Evolutionary conservation across 2,329 filamentous ascomycete species (phyloP), one percentile per base, ranked within the genome.

Genomic region (Bipolaris victoriae): DNA sequence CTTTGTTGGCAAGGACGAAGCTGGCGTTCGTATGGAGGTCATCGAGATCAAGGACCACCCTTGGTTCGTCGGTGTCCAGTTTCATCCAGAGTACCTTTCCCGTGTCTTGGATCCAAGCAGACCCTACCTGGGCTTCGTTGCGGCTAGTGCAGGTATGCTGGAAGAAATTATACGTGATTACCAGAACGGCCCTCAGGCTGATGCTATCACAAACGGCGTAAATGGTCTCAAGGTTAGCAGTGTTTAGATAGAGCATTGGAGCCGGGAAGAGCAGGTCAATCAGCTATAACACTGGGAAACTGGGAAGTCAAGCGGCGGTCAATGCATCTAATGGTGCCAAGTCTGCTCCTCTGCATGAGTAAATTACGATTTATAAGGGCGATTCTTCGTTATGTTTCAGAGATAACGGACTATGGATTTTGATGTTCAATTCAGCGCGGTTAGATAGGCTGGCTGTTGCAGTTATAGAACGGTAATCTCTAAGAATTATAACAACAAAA

Each of bases 21-120:
- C 83, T 58, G 90, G 89, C 43, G 85, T 89, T 66, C 85, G 92
- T 31, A 92, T 95, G 88, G 92, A 96, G 79, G 84, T 92, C 48
- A 79, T 96, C 35, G 92, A 96, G 78, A 79, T 96, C 60, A 88
- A 88, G 73, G 88, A 94, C 63, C 92, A 96, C 74, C 90, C 90
- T 0, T 96, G 86, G 83, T 96, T 88, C 66, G 90, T 96, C 16
- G 89, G 89, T 61, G 90, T 95, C 7, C 93, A 97, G 77, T 94
- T 90, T 76, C 92, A 97, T 75, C 92, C 93, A 2, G 92, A 97
- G 77, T 96, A 94, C 73, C 81, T 91, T 49, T 89, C 85, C 65
- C 84, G 89, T 50, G 92, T 95, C 2, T 79, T 96, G 60, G 81
- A 86, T 48, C 91, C 91, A 0, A 89, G 86, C 70, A 86, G 86